Percentiles rank a stretch among this genome's conserved stretches.
Conservation (phyloP, 2,329 filamentous ascomycete genomes). For the Xylaria sp. region DNA sequence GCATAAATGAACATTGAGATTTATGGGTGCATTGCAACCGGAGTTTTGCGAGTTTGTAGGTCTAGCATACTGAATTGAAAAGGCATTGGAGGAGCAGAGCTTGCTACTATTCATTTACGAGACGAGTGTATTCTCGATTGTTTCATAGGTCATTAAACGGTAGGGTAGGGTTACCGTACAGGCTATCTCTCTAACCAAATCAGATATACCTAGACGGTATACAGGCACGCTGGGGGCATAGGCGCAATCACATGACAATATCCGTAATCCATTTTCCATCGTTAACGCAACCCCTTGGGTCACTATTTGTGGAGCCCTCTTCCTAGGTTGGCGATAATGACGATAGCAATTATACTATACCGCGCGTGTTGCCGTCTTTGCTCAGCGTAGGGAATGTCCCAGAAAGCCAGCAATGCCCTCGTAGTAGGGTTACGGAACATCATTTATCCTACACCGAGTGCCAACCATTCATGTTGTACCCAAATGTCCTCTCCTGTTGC, state of each 20-base stretch:
- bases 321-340: background rate
- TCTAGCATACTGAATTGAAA: slow-evolving; percentile 13
- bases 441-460: background rate
- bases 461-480: background rate
- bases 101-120: background rate
- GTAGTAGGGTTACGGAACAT: background rate
- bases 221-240: background rate
- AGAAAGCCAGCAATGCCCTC: background rate
- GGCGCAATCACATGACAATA: background rate
- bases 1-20: slow-evolving; percentile 15
- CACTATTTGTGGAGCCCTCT: background rate
- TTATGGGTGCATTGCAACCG: slow-evolving; percentile 25
- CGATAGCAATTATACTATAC: background rate
- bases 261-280: background rate
- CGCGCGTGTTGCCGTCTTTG: background rate
- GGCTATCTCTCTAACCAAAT: background rate
- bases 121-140: background rate
- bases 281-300: background rate
- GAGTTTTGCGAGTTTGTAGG: slow-evolving; percentile 24
- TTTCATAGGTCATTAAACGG: background rate
- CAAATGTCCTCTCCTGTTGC: background rate
- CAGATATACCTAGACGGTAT: background rate
- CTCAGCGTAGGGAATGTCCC: background rate
- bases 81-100: slow-evolving; percentile 3
- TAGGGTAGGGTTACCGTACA: background rate